Conservation (phyloP, 2,329 filamentous ascomycete species). For the Aspergillus sp. region DNA sequence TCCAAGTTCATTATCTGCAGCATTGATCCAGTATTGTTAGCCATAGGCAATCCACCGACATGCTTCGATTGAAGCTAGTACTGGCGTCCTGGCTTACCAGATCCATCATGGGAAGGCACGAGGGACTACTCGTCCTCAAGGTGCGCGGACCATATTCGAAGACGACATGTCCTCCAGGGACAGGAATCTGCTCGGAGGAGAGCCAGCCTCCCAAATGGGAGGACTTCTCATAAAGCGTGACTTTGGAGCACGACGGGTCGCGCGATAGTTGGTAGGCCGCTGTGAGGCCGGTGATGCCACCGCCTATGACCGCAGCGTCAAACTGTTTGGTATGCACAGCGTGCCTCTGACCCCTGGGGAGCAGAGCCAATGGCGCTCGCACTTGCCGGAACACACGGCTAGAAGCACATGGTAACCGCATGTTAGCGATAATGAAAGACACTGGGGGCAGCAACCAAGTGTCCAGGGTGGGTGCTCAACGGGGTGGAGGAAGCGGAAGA, state of each 20-base stretch:
- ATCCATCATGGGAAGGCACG: conserved; percentile 68
- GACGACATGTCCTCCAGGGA: conserved; percentile 62
- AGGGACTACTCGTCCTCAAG: conserved; percentile 59
- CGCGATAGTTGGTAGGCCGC: conserved; percentile 75
- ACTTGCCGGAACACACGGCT: conserved; percentile 24
- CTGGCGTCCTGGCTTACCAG: conserved; percentile 57
- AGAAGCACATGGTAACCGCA: conserved; percentile 30
- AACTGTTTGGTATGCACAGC: conserved; percentile 29
- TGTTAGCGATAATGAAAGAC: conserved; percentile 22
- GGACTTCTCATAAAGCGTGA: conserved; percentile 79
- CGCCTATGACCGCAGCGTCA: conserved; percentile 71
- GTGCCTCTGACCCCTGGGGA: conserved; percentile 24
- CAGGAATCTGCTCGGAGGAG: conserved; percentile 62
- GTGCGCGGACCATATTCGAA: conserved; percentile 87
- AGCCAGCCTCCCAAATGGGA: conserved; percentile 81
- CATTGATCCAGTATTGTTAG: not conserved
- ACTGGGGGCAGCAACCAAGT: conserved; percentile 2
- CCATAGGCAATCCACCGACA: not conserved
- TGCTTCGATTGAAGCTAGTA: not conserved
- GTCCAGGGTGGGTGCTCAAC: not conserved
- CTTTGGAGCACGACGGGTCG: conserved; percentile 65
- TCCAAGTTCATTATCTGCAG: conserved; percentile 60
- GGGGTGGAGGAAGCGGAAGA: not conserved
- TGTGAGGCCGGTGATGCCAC: conserved; percentile 79
- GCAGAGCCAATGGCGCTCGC: conserved; percentile 22